A percentile compares a stretch with the other conserved stretches of the same genome.
Conservation (phyloP, 441 rosid species). For the Erodium chrysanthum region DNA sequence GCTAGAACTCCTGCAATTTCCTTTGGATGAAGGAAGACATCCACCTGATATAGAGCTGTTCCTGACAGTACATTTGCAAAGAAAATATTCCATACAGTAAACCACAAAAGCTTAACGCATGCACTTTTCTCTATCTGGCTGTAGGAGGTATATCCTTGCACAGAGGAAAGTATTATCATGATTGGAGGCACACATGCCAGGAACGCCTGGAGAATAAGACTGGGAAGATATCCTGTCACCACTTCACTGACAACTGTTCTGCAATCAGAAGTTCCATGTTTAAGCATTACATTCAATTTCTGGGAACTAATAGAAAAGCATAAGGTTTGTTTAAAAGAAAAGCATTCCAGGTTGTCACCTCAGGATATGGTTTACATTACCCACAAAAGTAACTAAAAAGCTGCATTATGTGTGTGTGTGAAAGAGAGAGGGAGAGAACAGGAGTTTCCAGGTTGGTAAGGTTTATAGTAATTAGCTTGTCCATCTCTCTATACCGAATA, state of each 20-base stretch:
- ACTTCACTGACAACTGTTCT: constrained; percentile 61
- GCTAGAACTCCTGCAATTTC: constrained; percentile 62
- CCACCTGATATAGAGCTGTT: constrained; percentile 51
- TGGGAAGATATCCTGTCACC: constrained; percentile 91
- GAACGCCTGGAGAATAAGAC: constrained; percentile 62
- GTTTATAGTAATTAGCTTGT: not conserved
- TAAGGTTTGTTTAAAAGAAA: too few species aligned
- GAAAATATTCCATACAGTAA: constrained; percentile 77
- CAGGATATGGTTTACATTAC: too few species aligned
- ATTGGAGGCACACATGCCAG: constrained; percentile 51
- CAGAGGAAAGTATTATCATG: constrained; percentile 62
- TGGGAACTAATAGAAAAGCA: constrained; percentile 4
- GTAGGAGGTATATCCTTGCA: constrained; percentile 64
- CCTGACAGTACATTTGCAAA: constrained; percentile 78
- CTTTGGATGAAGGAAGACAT: constrained; percentile 67
- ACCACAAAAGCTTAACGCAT: constrained; percentile 58
- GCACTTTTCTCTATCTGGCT: constrained; percentile 72
- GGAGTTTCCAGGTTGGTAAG: not conserved
- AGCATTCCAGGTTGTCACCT: too few species aligned
- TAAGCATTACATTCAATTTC: constrained; percentile 7
- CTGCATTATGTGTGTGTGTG: too few species aligned
- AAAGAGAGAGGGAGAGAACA: too few species aligned
- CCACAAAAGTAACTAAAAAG: too few species aligned
- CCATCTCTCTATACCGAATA: not conserved
- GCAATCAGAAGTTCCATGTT: constrained; percentile 26